These are phyloP conservation scores for Rhodamnia argentea DNA, from an alignment of 345 rosid genomes.

Conservation along the genomic window DNA sequence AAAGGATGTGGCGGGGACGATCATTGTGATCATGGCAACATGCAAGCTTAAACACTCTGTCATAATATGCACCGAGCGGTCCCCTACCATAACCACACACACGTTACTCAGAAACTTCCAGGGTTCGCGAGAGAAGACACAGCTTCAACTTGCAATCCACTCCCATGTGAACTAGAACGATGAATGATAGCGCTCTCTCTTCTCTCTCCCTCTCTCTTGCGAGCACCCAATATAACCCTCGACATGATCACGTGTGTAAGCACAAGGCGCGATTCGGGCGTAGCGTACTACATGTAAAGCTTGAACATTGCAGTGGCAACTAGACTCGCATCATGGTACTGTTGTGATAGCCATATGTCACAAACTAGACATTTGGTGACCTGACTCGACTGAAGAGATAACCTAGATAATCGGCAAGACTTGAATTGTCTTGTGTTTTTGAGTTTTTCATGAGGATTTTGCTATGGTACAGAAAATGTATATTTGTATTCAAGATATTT, in stretches of 20 bases:
- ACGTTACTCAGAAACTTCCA: conserved; percentile 8
- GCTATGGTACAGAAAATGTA: too few relatives aligned
- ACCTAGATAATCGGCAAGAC: too few relatives aligned
- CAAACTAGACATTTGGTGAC: too few relatives aligned
- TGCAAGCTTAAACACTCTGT: not conserved
- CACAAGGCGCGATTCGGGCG: not conserved
- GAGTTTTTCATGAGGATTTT: too few relatives aligned
- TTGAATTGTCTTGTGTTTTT: too few relatives aligned
- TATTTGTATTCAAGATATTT: too few relatives aligned
- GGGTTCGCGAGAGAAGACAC: conserved; percentile 18
- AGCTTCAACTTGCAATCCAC: not conserved
- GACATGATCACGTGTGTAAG: not conserved
- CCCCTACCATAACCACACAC: conserved; percentile 7
- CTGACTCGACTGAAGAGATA: too few relatives aligned
- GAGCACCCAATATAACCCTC: not conserved
- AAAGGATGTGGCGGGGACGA: not conserved
- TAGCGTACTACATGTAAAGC: not conserved
- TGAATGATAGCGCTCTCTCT: not conserved
- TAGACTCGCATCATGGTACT: not conserved
- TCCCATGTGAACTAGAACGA: conserved; percentile 16
- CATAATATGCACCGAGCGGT: conserved; percentile 4
- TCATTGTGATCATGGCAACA: not conserved
- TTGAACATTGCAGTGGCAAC: not conserved
- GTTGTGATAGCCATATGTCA: not conserved
- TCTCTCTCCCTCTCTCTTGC: not conserved